phyloP scores from a whole-genome alignment of 2,329 filamentous ascomycete genomes.

The Xylariaceae sp. region DNA sequence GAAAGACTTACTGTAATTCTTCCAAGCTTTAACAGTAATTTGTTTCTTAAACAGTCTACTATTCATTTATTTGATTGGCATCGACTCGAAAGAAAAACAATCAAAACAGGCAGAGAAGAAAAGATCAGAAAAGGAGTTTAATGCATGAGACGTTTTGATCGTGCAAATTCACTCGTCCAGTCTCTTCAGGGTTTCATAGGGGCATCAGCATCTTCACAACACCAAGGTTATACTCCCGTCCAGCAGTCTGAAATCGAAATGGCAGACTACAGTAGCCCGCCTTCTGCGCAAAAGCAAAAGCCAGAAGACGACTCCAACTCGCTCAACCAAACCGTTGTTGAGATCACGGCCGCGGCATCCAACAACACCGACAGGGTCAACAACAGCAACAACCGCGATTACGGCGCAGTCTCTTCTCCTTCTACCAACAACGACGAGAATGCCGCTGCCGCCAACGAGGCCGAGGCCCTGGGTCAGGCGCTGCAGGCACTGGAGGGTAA shows the following conservation, averaged over 20 bases:
- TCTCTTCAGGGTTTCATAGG: slow-evolving; percentile 23
- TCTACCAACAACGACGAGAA: no score
- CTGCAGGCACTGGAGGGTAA: slow-evolving; percentile 62
- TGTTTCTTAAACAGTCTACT: no score
- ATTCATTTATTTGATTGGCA: background rate
- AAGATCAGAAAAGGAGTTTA: background rate
- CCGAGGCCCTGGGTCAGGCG: slow-evolving; percentile 55
- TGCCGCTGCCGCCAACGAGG: slow-evolving; percentile 34
- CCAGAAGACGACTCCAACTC: slow-evolving; percentile 31
- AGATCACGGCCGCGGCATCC: slow-evolving; percentile 31
- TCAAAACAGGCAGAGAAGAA: background rate
- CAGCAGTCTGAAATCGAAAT: slow-evolving; percentile 43
- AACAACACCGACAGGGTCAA: slow-evolving; percentile 26
- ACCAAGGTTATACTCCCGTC: slow-evolving; percentile 30
- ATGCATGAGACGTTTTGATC: slow-evolving; percentile 30
- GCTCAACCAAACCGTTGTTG: slow-evolving; percentile 37
- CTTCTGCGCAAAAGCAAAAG: slow-evolving; percentile 29
- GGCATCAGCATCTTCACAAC: slow-evolving; percentile 8
- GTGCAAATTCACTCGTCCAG: slow-evolving; percentile 17
- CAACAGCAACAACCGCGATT: slow-evolving; percentile 25
- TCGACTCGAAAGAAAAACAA: no score
- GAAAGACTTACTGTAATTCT: slow-evolving; percentile 57
- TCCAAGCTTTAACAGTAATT: background rate
- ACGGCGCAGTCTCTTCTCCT: slow-evolving; percentile 6
- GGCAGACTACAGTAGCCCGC: slow-evolving; percentile 33